A percentile compares a stretch with the other conserved stretches of the same genome.
Evolutionary conservation across 2,329 filamentous ascomycete genomes (phyloP).

Genomic region (Cladosporium sp.): DNA sequence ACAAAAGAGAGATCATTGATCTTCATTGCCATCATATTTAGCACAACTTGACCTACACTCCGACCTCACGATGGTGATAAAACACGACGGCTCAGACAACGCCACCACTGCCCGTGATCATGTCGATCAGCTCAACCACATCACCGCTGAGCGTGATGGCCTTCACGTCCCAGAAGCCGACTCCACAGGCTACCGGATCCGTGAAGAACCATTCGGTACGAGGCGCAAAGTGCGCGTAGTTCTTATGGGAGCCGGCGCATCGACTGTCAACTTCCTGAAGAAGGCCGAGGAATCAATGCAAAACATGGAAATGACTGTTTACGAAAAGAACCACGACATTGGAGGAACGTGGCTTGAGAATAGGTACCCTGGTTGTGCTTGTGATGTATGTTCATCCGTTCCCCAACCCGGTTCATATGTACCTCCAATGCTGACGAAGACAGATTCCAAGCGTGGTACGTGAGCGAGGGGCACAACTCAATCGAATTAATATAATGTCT

Average conservation of each 20-base stretch:
- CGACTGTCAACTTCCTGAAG: conserved; percentile 45
- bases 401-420: neutral
- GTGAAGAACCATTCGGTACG: conserved; percentile 46
- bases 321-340: conserved; percentile 41
- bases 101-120: conserved; percentile 21
- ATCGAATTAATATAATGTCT: too few species aligned
- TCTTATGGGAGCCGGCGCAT: conserved; percentile 47
- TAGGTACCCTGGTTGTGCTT: conserved; percentile 44
- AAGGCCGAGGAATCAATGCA: conserved; percentile 45
- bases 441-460: conserved; percentile 38
- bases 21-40: neutral
- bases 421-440: neutral
- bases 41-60: neutral
- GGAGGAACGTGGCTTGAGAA: conserved; percentile 40
- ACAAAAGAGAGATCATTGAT: neutral
- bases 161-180: conserved; percentile 40
- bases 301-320: conserved; percentile 42
- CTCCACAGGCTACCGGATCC: conserved; percentile 44
- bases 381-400: conserved; percentile 34
- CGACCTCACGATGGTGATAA: conserved; percentile 9
- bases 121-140: conserved; percentile 27
- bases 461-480: too few species aligned
- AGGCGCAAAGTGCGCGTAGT: conserved; percentile 43
- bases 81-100: conserved; percentile 19
- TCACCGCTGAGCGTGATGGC: conserved; percentile 33